Evolutionary conservation across 2,329 filamentous ascomycete species (phyloP), one percentile per base, ranked within the genome.

Genomic region (Stemphylium lycopersici): DNA sequence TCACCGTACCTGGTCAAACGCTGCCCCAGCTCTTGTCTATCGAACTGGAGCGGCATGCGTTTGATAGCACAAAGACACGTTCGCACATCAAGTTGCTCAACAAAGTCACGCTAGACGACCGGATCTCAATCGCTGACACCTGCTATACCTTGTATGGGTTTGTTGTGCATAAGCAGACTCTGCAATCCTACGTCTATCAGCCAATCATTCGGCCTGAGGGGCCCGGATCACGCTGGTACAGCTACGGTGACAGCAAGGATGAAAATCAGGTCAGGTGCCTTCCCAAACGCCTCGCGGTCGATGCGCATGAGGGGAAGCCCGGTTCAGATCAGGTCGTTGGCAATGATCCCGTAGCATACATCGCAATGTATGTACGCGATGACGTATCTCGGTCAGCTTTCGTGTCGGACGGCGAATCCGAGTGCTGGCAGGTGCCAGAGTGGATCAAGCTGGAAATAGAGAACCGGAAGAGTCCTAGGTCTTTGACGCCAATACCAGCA

Each of bases 81-180:
- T 80, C 81, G 24, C 87, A 85, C 81, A 79, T 81, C 44, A 81
- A 87, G 58, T 66, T 85, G 5, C 77, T 81, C 46, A 80, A 86
- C 64, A 79, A 79, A 37, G 81, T 88, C n/a, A 75, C 78, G 2
- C 62, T 87, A 12, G 78, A 86, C 47, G 84, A 87, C 48, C 71
- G 79, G 10, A 67, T 87, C 22, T 77, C 77, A 38, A 70, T 86
- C n/a, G 65, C 76, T 22, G 75, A 67, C 7, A 75, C 73, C 11
- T 67, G 76, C 10, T 88, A 87, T 63, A 81, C 80, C 1, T 77
- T 88, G 0, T 87, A 84, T 58, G 84, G 84, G 3, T 83, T 87
- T 58, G 74, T 87, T 29, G 83, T 85, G 2, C 85, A 88, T 63
- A 81, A 81, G 55, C 84, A 84, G 22, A 79, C 80, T 38, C 79